Conservation (phyloP, 148 eudicot genomes). For the Hydrangea macrophylla region DNA sequence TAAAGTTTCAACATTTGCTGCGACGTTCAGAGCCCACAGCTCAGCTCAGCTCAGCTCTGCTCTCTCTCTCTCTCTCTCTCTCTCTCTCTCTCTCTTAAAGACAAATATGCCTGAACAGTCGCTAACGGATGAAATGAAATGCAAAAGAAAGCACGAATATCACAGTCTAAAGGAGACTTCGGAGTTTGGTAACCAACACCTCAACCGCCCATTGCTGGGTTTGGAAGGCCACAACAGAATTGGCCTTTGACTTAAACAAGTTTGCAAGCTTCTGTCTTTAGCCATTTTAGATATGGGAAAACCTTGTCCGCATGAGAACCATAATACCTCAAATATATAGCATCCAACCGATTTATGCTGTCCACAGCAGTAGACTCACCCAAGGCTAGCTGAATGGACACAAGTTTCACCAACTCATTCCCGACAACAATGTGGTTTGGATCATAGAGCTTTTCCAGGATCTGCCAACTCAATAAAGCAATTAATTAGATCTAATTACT, state of each 20-base stretch:
- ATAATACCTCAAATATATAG: conserved; percentile 59
- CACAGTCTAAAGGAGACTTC: no score
- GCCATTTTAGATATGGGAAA: conserved; percentile 51
- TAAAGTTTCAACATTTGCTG: not conserved
- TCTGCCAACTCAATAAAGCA: conserved; percentile 35
- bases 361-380: conserved; percentile 39
- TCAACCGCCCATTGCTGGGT: not conserved
- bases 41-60: no score
- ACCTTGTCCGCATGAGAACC: conserved; percentile 60
- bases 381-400: conserved; percentile 61
- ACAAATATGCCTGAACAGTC: not conserved
- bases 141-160: not conserved
- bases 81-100: not conserved
- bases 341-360: conserved; percentile 28
- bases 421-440: conserved; percentile 67
- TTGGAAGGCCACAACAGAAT: not conserved
- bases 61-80: no score
- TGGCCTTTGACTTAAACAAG: conserved; percentile 3
- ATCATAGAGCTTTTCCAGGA: conserved; percentile 69
- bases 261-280: conserved; percentile 31
- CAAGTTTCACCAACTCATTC: conserved; percentile 76
- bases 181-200: not conserved
- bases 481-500: not conserved
- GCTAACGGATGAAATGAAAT: not conserved
- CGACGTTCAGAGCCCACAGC: not conserved